Conservation (phyloP, 2,329 filamentous ascomycete species). For the Botrytis squamosa region DNA sequence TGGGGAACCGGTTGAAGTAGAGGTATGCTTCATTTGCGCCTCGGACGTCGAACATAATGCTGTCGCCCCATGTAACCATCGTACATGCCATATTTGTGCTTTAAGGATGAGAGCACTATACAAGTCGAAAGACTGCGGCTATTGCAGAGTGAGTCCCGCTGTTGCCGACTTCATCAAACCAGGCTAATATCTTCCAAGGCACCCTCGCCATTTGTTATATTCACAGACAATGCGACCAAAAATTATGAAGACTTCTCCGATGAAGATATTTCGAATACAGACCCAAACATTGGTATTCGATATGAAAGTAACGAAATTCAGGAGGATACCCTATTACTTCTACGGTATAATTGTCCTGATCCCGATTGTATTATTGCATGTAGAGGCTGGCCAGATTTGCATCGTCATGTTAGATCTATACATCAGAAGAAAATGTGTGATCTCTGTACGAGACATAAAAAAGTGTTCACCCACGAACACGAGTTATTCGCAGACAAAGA, state of each 20-base stretch:
- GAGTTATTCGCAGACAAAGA: conserved; percentile 82
- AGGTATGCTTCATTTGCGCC: conserved; percentile 97
- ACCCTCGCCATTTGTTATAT: conserved; percentile 78
- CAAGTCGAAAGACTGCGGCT: conserved; percentile 94
- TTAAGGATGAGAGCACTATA: conserved; percentile 89
- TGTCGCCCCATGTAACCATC: conserved; percentile 91
- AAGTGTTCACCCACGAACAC: conserved; percentile 97
- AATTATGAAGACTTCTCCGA: conserved; percentile 79
- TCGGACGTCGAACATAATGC: conserved; percentile 84
- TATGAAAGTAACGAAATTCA: conserved; percentile 88
- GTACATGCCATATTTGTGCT: conserved; percentile 94
- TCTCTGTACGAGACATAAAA: conserved; percentile 90
- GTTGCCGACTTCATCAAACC: conserved; percentile 34
- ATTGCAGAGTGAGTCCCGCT: conserved; percentile 71
- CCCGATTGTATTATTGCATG: conserved; percentile 80
- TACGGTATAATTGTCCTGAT: conserved; percentile 95
- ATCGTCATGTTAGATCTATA: conserved; percentile 75
- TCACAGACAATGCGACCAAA: conserved; percentile 81
- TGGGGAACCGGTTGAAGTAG: conserved; percentile 58
- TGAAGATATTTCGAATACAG: conserved; percentile 71
- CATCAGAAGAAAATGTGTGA: conserved; percentile 92
- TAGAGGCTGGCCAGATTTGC: conserved; percentile 74
- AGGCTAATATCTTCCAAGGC: conserved; percentile 50
- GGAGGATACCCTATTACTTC: conserved; percentile 81
- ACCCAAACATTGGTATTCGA: conserved; percentile 85